These are phyloP conservation scores for Cryptosporidium meleagridis DNA, from an alignment of 169 alveolate species.

Conservation along the genomic window DNA sequence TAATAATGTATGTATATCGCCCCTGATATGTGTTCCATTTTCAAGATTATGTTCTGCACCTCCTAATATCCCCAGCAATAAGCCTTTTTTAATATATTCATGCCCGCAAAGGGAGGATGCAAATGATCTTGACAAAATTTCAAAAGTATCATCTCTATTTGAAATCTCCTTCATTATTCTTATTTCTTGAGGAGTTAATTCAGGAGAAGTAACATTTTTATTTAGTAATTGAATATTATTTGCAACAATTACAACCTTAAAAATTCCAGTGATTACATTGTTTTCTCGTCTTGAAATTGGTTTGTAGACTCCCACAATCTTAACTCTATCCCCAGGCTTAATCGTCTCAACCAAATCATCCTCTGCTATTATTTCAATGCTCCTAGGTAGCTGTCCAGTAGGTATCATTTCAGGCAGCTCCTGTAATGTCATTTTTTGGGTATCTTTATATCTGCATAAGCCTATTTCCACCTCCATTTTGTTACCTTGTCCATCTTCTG, in stretches of 20 bases:
- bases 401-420: constrained; percentile 99
- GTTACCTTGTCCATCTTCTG: constrained; percentile 86
- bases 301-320: constrained; percentile 95
- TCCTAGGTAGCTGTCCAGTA: constrained; percentile 97
- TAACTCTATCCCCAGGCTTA: constrained; percentile 96
- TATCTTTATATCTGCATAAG: constrained; percentile 91
- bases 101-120: constrained; percentile 99
- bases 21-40: constrained; percentile 96
- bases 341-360: constrained; percentile 92
- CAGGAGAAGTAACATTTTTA: constrained; percentile 80
- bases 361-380: constrained; percentile 93
- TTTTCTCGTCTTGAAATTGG: constrained; percentile 86
- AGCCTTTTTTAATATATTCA: constrained; percentile 91
- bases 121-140: constrained; percentile 91
- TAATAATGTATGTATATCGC: constrained; percentile 96
- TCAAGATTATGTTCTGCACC: constrained; percentile 92
- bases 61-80: constrained; percentile 93
- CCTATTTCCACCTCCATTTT: constrained; percentile 92
- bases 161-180: constrained; percentile 84
- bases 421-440: constrained; percentile 92
- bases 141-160: constrained; percentile 88
- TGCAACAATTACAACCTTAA: constrained; percentile 92
- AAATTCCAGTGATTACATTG: constrained; percentile 87
- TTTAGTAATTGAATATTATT: constrained; percentile 85
- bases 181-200: constrained; percentile 84